Conservation (phyloP, 176 grass and related monocot genomes). For the Zea luxurians region DNA sequence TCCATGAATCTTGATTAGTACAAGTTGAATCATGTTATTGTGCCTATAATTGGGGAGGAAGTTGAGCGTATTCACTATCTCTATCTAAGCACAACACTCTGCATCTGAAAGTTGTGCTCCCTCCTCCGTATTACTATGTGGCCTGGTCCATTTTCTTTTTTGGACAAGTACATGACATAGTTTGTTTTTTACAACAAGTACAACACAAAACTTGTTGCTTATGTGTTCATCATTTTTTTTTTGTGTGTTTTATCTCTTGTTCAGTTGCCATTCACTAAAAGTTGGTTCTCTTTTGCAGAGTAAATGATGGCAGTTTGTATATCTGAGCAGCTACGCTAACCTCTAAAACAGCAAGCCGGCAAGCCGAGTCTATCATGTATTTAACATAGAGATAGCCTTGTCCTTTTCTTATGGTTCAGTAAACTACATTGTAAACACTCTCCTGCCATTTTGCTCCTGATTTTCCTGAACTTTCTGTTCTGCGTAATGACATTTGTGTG, state of each 20-base stretch:
- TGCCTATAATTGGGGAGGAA: neutral
- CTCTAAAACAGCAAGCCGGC: constrained; percentile 4
- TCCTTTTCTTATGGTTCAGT: neutral
- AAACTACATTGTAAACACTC: neutral
- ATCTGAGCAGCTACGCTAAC: constrained; percentile 17
- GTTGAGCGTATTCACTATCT: neutral
- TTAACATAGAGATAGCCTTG: neutral
- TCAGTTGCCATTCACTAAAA: neutral
- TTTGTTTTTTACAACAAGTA: neutral
- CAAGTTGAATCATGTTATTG: neutral
- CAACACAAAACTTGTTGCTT: neutral
- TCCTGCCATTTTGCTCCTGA: neutral
- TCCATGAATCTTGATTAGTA: neutral
- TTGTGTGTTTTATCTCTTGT: neutral
- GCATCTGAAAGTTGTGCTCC: neutral
- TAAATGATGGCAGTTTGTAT: neutral
- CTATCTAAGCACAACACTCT: neutral
- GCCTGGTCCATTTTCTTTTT: neutral
- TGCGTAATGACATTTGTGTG: neutral
- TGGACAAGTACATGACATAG: neutral
- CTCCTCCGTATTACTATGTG: neutral
- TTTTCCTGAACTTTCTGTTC: neutral
- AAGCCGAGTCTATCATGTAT: neutral
- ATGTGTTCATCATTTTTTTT: neutral
- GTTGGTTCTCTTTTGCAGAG: constrained; percentile 10